These are phyloP conservation scores for Hirschioporus abietinus DNA, from an alignment of 768 basidiomycete genomes.

Conservation along the genomic window DNA sequence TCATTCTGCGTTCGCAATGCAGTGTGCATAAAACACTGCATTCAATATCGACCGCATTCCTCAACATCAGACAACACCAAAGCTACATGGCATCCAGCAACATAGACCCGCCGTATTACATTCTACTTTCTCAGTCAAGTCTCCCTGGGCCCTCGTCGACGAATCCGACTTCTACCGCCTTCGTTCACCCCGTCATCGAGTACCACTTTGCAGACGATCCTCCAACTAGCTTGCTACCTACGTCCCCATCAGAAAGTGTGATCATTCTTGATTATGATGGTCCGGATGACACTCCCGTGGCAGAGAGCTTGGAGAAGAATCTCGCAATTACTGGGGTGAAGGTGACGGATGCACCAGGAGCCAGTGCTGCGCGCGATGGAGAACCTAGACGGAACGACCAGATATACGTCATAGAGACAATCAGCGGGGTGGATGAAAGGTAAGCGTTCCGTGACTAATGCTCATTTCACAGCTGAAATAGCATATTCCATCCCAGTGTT, in stretches of 20 bases:
- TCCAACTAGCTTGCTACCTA: conserved; percentile 58
- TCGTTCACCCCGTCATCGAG: conserved; percentile 68
- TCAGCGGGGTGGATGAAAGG: conserved; percentile 45
- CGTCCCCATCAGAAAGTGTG: conserved; percentile 59
- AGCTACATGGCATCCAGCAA: neutral
- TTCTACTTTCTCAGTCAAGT: conserved; percentile 59
- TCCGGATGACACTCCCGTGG: conserved; percentile 33
- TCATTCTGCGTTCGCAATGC: neutral
- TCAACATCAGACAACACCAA: neutral
- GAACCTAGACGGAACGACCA: conserved; percentile 46
- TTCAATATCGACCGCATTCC: neutral
- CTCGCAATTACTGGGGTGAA: conserved; percentile 53
- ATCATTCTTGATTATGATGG: conserved; percentile 64
- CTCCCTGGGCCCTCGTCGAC: conserved; percentile 35
- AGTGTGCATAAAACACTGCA: neutral
- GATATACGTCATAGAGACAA: conserved; percentile 76
- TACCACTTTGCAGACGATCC: conserved; percentile 82
- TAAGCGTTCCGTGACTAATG: conserved; percentile 21
- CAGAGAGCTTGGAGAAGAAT: conserved; percentile 45
- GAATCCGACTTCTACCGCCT: conserved; percentile 26
- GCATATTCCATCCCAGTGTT: conserved; percentile 9
- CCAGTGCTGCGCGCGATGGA: conserved; percentile 45
- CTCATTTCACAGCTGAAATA: neutral
- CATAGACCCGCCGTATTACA: conserved; percentile 51
- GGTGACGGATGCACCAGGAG: conserved; percentile 70